Evolutionary conservation across 2,329 filamentous ascomycete genomes (phyloP).

Genomic region (Cercospora sp.): DNA sequence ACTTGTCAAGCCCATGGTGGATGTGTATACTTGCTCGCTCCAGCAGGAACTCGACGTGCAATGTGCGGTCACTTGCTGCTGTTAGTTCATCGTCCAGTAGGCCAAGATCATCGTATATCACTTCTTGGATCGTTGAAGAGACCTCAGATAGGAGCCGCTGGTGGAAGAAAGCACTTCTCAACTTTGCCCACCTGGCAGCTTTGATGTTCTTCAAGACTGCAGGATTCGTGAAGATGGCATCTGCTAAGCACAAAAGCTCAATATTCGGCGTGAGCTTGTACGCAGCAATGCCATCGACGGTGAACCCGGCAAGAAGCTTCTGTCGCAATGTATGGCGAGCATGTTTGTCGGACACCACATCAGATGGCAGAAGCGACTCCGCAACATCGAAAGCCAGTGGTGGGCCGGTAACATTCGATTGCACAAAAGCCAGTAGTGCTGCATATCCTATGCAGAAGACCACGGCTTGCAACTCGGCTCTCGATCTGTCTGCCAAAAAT

Average conservation of each 20-base stretch:
- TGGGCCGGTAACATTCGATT: slow-evolving; percentile 85
- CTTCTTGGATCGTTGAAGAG: slow-evolving; percentile 59
- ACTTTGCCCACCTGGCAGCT: slow-evolving; percentile 60
- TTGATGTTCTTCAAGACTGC: slow-evolving; percentile 49
- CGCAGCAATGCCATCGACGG: slow-evolving; percentile 80
- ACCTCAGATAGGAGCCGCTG: slow-evolving; percentile 67
- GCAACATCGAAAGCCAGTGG: slow-evolving; percentile 63
- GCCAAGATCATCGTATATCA: slow-evolving; percentile 61
- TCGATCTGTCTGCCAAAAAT: slow-evolving; percentile 41
- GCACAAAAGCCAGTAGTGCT: slow-evolving; percentile 75
- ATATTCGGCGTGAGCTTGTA: slow-evolving; percentile 83
- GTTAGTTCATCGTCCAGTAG: slow-evolving; percentile 52
- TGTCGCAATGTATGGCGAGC: slow-evolving; percentile 51
- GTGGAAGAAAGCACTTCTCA: slow-evolving; percentile 74
- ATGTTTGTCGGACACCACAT: slow-evolving; percentile 14
- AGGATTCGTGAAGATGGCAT: slow-evolving; percentile 57
- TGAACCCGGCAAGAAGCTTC: slow-evolving; percentile 67
- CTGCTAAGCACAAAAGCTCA: slow-evolving; percentile 79
- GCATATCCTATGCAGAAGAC: slow-evolving; percentile 64
- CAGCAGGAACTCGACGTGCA: slow-evolving; percentile 70
- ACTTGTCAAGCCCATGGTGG: slow-evolving; percentile 76
- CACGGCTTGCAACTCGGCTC: slow-evolving; percentile 45
- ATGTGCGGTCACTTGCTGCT: slow-evolving; percentile 34
- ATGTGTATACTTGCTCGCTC: slow-evolving; percentile 83
- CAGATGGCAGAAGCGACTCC: slow-evolving; percentile 50